Conservation (phyloP, 352 stramenopile species). For the Halophytophthora batemanensis region DNA sequence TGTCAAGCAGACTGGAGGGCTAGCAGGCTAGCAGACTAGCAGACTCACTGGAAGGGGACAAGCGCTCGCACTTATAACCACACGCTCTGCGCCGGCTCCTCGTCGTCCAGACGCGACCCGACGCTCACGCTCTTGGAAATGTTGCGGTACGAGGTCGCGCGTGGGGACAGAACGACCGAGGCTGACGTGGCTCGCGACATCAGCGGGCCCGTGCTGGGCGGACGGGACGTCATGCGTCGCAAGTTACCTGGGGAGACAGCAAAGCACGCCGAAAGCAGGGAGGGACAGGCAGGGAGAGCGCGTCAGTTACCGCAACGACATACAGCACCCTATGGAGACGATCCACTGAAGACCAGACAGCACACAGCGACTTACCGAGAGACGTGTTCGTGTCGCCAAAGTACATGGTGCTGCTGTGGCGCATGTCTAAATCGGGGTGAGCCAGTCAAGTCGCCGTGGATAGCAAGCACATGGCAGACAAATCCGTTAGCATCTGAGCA, state of each 20-base stretch:
- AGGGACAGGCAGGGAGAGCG: no score
- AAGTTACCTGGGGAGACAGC: constrained; percentile 38
- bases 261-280: not conserved
- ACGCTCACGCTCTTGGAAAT: constrained; percentile 80
- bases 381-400: constrained; percentile 28
- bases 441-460: not conserved
- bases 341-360: no score
- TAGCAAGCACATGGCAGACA: not conserved
- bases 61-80: constrained; percentile 47
- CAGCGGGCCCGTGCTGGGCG: constrained; percentile 36
- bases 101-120: constrained; percentile 48
- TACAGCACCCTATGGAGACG: no score
- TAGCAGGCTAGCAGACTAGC: no score
- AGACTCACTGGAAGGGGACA: no score
- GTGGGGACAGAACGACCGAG: constrained; percentile 44
- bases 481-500: not conserved
- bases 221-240: constrained; percentile 48
- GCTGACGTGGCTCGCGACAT: constrained; percentile 42
- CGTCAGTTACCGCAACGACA: no score
- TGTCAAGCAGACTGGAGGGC: no score
- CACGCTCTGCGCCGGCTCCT: constrained; percentile 67
- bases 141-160: constrained; percentile 34
- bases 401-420: constrained; percentile 34
- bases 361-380: not conserved
- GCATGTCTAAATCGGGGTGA: constrained; percentile 17